These are phyloP conservation scores for Hemileia vastatrix DNA, from an alignment of 1,284 basidiomycete species.

Conservation along the genomic window DNA sequence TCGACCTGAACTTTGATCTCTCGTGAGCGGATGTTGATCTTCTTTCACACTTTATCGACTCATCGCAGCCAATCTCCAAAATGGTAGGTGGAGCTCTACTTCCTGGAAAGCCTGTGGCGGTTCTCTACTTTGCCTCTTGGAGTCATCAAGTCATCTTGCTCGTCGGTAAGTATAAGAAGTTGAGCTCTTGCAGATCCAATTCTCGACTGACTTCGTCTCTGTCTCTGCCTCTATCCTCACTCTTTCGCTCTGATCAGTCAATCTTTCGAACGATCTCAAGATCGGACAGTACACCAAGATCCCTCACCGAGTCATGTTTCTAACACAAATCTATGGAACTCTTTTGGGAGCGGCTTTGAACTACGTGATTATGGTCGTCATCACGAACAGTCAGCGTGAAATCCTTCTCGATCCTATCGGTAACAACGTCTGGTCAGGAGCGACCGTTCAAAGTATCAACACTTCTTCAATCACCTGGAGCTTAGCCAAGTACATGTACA, in stretches of 20 bases:
- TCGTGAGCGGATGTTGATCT: no score
- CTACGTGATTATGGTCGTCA: conserved; percentile 27
- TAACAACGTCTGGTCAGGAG: conserved; percentile 29
- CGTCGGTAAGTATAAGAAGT: conserved; percentile 5
- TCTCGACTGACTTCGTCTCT: not conserved
- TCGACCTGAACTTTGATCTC: no score
- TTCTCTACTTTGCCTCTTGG: conserved; percentile 29
- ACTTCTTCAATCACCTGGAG: conserved; percentile 30
- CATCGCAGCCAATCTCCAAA: no score
- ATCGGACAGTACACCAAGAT: conserved; percentile 36
- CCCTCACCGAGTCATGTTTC: no score
- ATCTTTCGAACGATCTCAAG: not conserved
- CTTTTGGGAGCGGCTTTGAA: conserved; percentile 30
- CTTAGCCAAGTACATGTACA: conserved; percentile 27
- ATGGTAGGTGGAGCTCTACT: no score
- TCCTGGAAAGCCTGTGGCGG: no score
- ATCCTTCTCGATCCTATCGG: conserved; percentile 29
- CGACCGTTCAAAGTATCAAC: conserved; percentile 30
- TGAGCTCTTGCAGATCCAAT: not conserved
- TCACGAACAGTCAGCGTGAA: conserved; percentile 24
- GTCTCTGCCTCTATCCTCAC: not conserved
- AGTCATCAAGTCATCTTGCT: conserved; percentile 28
- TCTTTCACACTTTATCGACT: no score
- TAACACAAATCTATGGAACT: conserved; percentile 26
- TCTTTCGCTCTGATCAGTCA: no score